Conservation (phyloP, 441 rosid genomes). For the Biscutella laevigata region DNA sequence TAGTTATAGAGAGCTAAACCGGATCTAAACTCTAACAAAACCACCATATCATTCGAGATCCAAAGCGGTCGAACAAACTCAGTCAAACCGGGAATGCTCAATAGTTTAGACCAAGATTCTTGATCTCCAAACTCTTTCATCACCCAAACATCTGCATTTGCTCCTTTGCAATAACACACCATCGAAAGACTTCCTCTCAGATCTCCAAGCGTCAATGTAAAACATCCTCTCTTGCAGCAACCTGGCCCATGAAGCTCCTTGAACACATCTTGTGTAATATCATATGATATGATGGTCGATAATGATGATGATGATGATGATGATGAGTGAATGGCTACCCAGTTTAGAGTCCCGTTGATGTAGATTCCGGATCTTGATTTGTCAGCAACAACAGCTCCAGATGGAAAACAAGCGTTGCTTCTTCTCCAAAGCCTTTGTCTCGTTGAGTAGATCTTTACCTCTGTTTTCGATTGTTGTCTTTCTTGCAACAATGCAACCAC, state of each 20-base stretch:
- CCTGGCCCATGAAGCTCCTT: slow-evolving; percentile 3
- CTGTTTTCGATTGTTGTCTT: slow-evolving; percentile 4
- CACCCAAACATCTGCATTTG: slow-evolving; percentile 26
- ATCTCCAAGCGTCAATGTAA: slow-evolving; percentile 23
- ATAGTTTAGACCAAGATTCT: slow-evolving; percentile 23
- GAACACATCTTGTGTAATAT: slow-evolving; percentile 21
- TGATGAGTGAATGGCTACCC: slow-evolving; percentile 13
- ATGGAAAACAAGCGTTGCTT: slow-evolving; percentile 11
- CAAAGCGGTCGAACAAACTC: slow-evolving; percentile 18
- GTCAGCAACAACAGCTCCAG: slow-evolving; percentile 5
- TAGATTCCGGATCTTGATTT: slow-evolving; percentile 21
- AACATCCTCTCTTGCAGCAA: slow-evolving; percentile 15
- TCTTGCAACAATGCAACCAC: slow-evolving; percentile 17
- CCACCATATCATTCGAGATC: slow-evolving; percentile 14
- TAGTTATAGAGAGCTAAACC: slow-evolving; percentile 26
- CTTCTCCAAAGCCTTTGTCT: slow-evolving; percentile 21
- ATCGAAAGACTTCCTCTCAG: slow-evolving; percentile 21
- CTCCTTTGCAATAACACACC: slow-evolving; percentile 21
- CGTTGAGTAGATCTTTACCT: slow-evolving; percentile 17
- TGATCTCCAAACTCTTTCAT: slow-evolving; percentile 24
- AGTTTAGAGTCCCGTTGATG: slow-evolving; percentile 23
- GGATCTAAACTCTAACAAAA: slow-evolving; percentile 27
- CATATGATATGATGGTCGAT: slow-evolving; percentile 23
- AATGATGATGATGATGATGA: slow-evolving; percentile 14
- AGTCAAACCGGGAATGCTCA: slow-evolving; percentile 21